These are phyloP conservation scores for Russula ochroleuca DNA, from an alignment of 768 basidiomycete species.

Conservation along the genomic window DNA sequence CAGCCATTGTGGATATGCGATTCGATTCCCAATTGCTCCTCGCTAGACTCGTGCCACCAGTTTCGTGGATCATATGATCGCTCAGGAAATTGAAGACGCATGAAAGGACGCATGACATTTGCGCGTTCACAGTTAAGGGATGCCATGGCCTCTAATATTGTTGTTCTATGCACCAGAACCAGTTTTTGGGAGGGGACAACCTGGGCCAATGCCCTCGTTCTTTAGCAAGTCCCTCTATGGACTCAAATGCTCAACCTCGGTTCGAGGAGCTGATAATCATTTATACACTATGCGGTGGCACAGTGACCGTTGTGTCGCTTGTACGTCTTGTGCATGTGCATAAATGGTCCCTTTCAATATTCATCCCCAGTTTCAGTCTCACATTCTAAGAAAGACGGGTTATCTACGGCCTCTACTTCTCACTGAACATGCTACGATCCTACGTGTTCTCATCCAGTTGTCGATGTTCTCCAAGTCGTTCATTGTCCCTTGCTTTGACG, in stretches of 20 bases:
- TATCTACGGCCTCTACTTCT: background rate
- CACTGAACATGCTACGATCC: background rate
- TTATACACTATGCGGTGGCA: background rate
- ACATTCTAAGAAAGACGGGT: background rate
- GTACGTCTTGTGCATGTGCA: background rate
- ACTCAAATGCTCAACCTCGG: no score
- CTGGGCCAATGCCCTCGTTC: no score
- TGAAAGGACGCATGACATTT: constrained; percentile 40
- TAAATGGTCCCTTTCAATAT: constrained; percentile 4
- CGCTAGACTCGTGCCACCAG: no score
- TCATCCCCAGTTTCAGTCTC: background rate
- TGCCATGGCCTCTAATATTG: constrained; percentile 80
- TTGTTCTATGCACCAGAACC: no score
- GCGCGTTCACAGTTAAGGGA: constrained; percentile 99
- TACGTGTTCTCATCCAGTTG: background rate
- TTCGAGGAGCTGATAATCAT: no score
- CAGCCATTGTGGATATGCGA: background rate
- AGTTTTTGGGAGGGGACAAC: constrained; percentile 31
- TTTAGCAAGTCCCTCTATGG: no score
- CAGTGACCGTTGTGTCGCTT: background rate
- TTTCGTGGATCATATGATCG: no score
- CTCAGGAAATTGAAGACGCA: no score
- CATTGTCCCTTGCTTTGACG: constrained; percentile 36
- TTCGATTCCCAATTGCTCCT: no score
- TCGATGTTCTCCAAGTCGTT: constrained; percentile 31